Evolutionary conservation across 2,329 filamentous ascomycete genomes (phyloP).

Genomic region (Penicillium rolfsii): DNA sequence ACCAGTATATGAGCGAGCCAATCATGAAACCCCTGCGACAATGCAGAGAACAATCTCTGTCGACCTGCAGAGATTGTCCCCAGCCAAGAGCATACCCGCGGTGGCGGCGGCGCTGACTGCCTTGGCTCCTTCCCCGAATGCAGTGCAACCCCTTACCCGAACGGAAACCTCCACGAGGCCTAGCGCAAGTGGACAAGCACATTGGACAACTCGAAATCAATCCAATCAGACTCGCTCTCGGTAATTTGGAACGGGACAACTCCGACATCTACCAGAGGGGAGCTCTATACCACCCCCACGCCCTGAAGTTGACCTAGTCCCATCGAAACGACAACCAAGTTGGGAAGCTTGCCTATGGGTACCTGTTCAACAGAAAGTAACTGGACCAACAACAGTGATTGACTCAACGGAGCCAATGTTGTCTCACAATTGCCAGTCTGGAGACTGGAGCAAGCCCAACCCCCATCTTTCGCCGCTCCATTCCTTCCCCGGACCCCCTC

Average conservation of each 20-base stretch:
- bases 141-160: neutral
- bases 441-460: neutral
- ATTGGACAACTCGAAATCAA: neutral
- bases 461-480: neutral
- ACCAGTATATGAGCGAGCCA: neutral
- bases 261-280: no score
- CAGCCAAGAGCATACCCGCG: neutral
- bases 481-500: conserved; percentile 3
- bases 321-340: neutral
- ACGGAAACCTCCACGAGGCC: neutral
- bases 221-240: neutral
- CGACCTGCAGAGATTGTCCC: neutral
- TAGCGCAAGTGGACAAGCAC: neutral
- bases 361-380: neutral
- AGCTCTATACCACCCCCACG: neutral
- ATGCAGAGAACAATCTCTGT: neutral
- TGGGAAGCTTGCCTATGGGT: neutral
- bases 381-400: neutral
- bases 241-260: neutral
- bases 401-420: neutral
- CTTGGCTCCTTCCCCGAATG: neutral
- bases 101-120: neutral
- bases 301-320: neutral
- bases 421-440: neutral
- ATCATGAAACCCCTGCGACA: neutral